phyloP scores from a whole-genome alignment of 352 stramenopile species.

The Aphanomyces astaci region DNA sequence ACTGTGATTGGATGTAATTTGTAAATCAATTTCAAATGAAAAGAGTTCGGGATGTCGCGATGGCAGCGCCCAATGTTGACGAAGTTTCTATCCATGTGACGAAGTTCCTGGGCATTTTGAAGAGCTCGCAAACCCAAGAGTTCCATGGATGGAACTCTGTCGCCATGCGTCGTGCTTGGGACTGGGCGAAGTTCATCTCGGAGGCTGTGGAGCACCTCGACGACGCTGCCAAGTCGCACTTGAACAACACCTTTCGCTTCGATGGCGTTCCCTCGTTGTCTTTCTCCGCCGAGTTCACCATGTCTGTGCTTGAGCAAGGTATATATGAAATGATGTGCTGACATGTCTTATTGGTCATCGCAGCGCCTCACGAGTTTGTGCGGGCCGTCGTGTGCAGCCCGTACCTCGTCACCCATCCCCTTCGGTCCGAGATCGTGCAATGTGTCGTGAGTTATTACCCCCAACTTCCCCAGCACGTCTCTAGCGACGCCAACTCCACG shows the following conservation, averaged over 20 bases:
- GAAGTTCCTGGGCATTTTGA: constrained; percentile 3
- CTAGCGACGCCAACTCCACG: neutral
- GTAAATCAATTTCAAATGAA: too few species aligned
- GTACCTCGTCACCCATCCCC: constrained; percentile 15
- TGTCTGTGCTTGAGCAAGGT: neutral
- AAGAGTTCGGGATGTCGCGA: too few species aligned
- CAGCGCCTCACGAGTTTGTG: constrained; percentile 5
- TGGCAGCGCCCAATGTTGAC: neutral
- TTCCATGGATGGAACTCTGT: constrained; percentile 6
- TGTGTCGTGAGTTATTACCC: neutral
- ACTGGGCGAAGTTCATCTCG: constrained; percentile 3
- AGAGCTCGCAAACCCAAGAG: neutral
- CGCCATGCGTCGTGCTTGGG: constrained; percentile 16
- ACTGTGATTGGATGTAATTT: too few species aligned
- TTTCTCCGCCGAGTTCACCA: neutral
- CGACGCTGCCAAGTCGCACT: neutral
- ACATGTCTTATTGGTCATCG: neutral
- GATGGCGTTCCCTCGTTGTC: neutral
- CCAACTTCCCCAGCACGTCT: neutral
- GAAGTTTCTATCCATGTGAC: neutral
- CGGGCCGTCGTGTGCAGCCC: neutral
- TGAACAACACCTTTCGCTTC: neutral
- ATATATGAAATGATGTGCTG: neutral
- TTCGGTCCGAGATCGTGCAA: constrained; percentile 3
- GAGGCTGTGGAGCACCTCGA: neutral